Percentiles rank a stretch among this genome's conserved stretches.
phyloP scores from a whole-genome alignment of 768 basidiomycete genomes.

The Suillus plorans region DNA sequence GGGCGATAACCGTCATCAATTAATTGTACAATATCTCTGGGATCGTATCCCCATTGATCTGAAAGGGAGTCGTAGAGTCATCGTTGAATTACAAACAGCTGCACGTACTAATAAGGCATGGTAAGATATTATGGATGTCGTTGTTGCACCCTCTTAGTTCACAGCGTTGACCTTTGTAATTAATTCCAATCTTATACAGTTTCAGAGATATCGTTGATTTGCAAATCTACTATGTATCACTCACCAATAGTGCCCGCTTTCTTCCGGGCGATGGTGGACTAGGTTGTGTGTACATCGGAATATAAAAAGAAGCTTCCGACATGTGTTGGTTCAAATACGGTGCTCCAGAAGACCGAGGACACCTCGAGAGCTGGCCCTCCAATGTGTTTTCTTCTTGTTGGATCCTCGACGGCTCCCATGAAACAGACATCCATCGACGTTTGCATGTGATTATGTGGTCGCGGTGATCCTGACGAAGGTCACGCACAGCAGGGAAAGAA shows the following conservation, averaged over 20 bases:
- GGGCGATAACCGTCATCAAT: not conserved
- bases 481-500: too few relatives aligned
- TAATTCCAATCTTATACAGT: not conserved
- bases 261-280: not conserved
- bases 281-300: not conserved
- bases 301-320: not conserved
- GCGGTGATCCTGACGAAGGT: not conserved
- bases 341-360: not conserved
- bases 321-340: not conserved
- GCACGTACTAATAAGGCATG: not conserved
- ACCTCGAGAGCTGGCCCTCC: not conserved
- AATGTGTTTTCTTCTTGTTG: not conserved
- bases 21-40: not conserved
- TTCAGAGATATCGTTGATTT: not conserved
- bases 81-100: not conserved
- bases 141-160: conserved; percentile 1
- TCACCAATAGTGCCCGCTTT: conserved; percentile 1
- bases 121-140: not conserved
- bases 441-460: not conserved
- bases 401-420: not conserved
- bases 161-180: not conserved
- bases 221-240: not conserved
- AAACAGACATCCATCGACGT: not conserved
- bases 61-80: not conserved
- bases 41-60: not conserved